Evolutionary conservation across 345 rosid genomes (phyloP).

Genomic region (Toxicodendron radicans): DNA sequence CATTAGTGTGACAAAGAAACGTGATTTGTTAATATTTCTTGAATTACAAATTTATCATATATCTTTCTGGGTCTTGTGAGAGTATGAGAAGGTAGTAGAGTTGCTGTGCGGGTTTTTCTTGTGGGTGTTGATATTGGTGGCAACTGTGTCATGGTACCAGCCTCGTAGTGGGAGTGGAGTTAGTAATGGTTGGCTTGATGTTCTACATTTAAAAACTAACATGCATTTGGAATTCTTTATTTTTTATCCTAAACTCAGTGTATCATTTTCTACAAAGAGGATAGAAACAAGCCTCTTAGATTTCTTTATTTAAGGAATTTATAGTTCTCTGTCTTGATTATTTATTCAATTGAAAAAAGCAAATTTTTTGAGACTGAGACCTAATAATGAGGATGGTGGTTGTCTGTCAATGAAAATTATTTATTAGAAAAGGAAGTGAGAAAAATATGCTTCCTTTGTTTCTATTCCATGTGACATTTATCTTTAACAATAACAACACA

Average conservation of each 20-base stretch:
- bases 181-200: not conserved
- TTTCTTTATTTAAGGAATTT: not conserved
- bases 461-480: not conserved
- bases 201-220: not conserved
- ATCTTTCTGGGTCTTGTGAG: not conserved
- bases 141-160: not conserved
- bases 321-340: not conserved
- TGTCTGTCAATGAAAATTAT: not conserved
- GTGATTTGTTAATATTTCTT: not conserved
- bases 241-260: not conserved
- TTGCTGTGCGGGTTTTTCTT: not conserved
- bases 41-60: not conserved
- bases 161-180: not conserved
- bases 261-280: slow-evolving; percentile 2
- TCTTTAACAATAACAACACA: not conserved
- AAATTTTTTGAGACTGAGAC: not conserved
- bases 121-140: not conserved
- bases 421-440: not conserved
- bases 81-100: not conserved
- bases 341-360: not conserved
- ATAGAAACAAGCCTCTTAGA: not conserved
- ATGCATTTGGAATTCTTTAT: not conserved
- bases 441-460: not conserved
- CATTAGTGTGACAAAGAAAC: not conserved
- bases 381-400: not conserved